Base-by-base conservation (phyloP, 768 basidiomycete species). In the Lactarius indigo region DNA sequence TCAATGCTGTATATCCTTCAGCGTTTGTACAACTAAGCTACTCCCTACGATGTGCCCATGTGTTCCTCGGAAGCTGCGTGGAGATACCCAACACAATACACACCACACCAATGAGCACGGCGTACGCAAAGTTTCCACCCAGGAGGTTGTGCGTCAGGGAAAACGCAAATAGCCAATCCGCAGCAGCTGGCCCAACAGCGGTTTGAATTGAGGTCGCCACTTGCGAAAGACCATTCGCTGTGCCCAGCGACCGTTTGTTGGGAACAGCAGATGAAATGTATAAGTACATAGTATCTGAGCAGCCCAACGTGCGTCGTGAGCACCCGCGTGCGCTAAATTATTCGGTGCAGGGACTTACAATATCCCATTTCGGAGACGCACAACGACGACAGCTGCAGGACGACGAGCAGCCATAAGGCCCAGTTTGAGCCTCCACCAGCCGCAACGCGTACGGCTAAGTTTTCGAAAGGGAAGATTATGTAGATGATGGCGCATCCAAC, bases 261-360 rank as follows among this genome's bases (percentile, higher is more conserved):
- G 89, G 88, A 0, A 88, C 78, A 13, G 88, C 80, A 6, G 83
- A 84, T 8, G 83, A 80, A 64, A 91, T 86, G 68, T 85, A 88
- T 59, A 90, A 87, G 74, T 88, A 89, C 20, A 89, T 75, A 55
- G 86, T 83, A 33, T 87, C 89, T 89, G 62, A 17, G 39, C 5
- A 2, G 44, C 30, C 55, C 17, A 83, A n/a, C 35, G 13, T n/a
- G n/a, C 23, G 3, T 20, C 4, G 12, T 56, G 10, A 56, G 30
- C 3, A 18, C 9, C 13, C 3, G 55, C 7, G 8, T 31, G 30
- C 15, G 30, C 30, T 13, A 13, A 26, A 12, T 5, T 30, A 8
- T 20, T 8, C 3, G 7, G 26, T 8, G 52, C 31, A 56, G 20
- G 31, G 1, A 26, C 57, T n/a, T 17, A 58, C 57, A 2, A 17